phyloP scores from a whole-genome alignment of 2,329 filamentous ascomycete genomes.

The Metarhizium humberi region DNA sequence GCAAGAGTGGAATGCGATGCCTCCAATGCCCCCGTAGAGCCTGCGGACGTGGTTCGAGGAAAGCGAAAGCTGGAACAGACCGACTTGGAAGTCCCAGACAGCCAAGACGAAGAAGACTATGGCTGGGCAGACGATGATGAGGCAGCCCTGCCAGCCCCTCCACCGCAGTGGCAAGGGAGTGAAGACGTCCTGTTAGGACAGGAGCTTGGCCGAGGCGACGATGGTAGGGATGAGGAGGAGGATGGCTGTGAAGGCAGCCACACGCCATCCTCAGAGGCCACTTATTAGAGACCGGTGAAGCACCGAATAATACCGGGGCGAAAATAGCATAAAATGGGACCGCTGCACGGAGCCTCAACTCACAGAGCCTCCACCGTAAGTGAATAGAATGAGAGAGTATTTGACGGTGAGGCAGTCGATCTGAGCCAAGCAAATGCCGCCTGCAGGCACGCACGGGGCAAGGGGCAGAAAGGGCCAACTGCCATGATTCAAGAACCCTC shows the following conservation, averaged over 20 bases:
- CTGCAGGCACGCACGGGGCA: neutral
- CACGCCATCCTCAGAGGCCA: constrained; percentile 8
- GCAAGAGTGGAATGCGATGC: constrained; percentile 30
- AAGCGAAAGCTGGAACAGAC: constrained; percentile 58
- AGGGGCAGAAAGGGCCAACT: neutral
- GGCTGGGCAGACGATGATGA: constrained; percentile 63
- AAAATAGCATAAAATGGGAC: constrained; percentile 5
- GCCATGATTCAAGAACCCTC: constrained; percentile 4
- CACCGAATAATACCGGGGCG: constrained; percentile 19
- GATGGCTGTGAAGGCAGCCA: constrained; percentile 5
- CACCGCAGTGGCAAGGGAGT: constrained; percentile 60
- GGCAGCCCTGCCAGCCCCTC: constrained; percentile 46
- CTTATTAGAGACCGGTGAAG: constrained; percentile 10
- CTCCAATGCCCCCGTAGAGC: constrained; percentile 19
- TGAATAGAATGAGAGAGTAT: too few relatives aligned
- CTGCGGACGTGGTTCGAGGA: constrained; percentile 28
- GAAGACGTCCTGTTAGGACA: constrained; percentile 51
- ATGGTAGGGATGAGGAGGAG: constrained; percentile 13
- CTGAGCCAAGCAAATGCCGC: neutral
- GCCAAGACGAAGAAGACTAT: constrained; percentile 60
- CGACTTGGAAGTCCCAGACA: constrained; percentile 50
- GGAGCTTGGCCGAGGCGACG: constrained; percentile 31
- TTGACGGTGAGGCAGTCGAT: neutral
- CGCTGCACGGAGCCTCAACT: constrained; percentile 5
- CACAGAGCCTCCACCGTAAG: neutral